Percentiles rank a stretch among this genome's conserved stretches.
phyloP scores from a whole-genome alignment of 2,329 filamentous ascomycete species.

The Diaporthe batatas region DNA sequence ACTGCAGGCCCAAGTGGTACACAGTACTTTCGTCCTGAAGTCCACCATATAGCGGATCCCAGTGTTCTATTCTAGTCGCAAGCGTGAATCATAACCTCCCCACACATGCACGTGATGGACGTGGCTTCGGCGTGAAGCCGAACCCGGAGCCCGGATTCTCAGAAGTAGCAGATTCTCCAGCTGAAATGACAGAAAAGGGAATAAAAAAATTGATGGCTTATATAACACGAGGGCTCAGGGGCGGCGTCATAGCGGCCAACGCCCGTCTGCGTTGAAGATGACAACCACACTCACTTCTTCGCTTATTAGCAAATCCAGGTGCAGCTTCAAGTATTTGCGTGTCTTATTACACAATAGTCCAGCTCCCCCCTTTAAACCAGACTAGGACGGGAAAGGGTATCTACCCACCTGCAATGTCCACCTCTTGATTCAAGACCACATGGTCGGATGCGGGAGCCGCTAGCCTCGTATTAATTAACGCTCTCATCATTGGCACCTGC shows the following conservation, averaged over 20 bases:
- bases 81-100: constrained; percentile 15
- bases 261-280: neutral
- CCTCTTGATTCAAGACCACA: constrained; percentile 30
- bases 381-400: neutral
- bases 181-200: neutral
- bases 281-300: neutral
- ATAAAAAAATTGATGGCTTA: neutral
- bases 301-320: neutral
- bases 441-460: neutral
- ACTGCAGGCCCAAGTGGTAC: neutral
- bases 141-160: neutral
- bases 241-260: neutral
- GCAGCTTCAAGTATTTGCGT: neutral
- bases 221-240: constrained; percentile 19
- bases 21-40: neutral
- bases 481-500: neutral
- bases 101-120: neutral
- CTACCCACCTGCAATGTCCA: constrained; percentile 20
- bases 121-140: constrained; percentile 18
- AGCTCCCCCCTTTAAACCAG: neutral
- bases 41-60: too few species aligned
- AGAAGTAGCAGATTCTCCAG: neutral
- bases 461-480: constrained; percentile 23
- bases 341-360: neutral
- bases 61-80: constrained; percentile 13